These are phyloP conservation scores for Xerocomus spinulosus DNA, from an alignment of 768 basidiomycete genomes.

Conservation along the genomic window DNA sequence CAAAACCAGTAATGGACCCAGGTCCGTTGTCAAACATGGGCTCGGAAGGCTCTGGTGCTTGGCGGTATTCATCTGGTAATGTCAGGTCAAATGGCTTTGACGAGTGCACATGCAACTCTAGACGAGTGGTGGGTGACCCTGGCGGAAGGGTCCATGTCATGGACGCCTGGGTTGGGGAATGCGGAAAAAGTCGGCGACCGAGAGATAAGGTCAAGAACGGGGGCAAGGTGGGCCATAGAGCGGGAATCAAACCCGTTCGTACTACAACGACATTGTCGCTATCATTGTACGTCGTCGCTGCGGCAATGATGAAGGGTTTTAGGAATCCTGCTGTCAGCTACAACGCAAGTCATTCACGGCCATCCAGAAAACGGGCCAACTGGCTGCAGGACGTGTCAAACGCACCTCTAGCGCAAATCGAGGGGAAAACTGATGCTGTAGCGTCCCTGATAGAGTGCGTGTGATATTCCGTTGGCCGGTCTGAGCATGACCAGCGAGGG, in stretches of 20 bases:
- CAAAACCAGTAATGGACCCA: slow-evolving; percentile 52
- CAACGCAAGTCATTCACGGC: slow-evolving; percentile 14
- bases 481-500: slow-evolving; percentile 38
- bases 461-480: slow-evolving; percentile 18
- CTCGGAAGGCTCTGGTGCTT: slow-evolving; percentile 19
- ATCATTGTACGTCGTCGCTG: slow-evolving; percentile 48
- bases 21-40: slow-evolving; percentile 27
- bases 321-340: slow-evolving; percentile 40
- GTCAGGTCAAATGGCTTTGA: slow-evolving; percentile 38
- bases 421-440: slow-evolving; percentile 75
- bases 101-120: slow-evolving; percentile 42
- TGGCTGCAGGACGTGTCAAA: slow-evolving; percentile 15
- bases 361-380: slow-evolving; percentile 7
- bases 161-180: slow-evolving; percentile 43
- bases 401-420: slow-evolving; percentile 46
- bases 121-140: slow-evolving; percentile 19
- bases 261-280: slow-evolving; percentile 42
- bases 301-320: slow-evolving; percentile 37
- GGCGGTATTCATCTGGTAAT: slow-evolving; percentile 20
- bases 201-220: slow-evolving; percentile 43
- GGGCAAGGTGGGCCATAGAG: slow-evolving; percentile 27
- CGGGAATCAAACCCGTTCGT: slow-evolving; percentile 35
- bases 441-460: slow-evolving; percentile 58
- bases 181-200: slow-evolving; percentile 49
- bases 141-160: slow-evolving; percentile 31